Conservation (phyloP, 2,329 filamentous ascomycete genomes). For the Penicillium hordei region DNA sequence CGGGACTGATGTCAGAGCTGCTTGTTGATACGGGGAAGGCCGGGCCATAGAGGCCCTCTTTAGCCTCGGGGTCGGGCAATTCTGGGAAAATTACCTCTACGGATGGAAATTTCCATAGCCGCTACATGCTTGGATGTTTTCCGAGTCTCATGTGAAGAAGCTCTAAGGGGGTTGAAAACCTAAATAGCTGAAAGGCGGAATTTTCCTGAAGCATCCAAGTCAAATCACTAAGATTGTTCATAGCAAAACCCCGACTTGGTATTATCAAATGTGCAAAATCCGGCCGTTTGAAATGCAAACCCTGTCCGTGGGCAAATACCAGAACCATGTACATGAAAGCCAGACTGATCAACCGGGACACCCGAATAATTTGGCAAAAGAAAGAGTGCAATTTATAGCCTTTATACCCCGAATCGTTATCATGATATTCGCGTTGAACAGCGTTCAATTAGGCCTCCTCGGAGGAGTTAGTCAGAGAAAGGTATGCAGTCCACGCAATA, state of each 20-base stretch:
- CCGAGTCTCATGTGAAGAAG: constrained; percentile 6
- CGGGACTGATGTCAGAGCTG: constrained; percentile 43
- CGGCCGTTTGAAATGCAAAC: constrained; percentile 20
- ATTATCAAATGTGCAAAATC: constrained; percentile 10
- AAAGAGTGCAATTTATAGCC: constrained; percentile 13
- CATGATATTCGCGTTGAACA: constrained; percentile 12
- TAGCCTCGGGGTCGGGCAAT: constrained; percentile 30
- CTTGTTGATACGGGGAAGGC: constrained; percentile 30
- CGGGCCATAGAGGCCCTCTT: constrained; percentile 16
- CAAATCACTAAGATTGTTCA: constrained; percentile 2
- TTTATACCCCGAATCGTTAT: constrained; percentile 17
- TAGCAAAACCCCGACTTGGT: constrained; percentile 5
- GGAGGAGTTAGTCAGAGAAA: constrained; percentile 85
- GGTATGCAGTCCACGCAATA: constrained; percentile 96
- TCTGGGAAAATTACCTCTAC: constrained; percentile 26
- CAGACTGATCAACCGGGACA: constrained; percentile 17
- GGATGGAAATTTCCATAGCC: constrained; percentile 24
- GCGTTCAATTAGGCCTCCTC: constrained; percentile 58
- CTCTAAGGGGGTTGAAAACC: background rate
- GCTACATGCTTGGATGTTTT: constrained; percentile 9
- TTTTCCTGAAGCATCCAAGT: constrained; percentile 1
- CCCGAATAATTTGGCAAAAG: constrained; percentile 11
- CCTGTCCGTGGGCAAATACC: constrained; percentile 8
- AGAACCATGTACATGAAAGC: constrained; percentile 18
- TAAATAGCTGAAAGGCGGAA: background rate